Evolutionary conservation across 371 early-diverging fungal genomes (phyloP), one percentile per base, ranked within the genome.

Genomic region (Mucor indicus): DNA sequence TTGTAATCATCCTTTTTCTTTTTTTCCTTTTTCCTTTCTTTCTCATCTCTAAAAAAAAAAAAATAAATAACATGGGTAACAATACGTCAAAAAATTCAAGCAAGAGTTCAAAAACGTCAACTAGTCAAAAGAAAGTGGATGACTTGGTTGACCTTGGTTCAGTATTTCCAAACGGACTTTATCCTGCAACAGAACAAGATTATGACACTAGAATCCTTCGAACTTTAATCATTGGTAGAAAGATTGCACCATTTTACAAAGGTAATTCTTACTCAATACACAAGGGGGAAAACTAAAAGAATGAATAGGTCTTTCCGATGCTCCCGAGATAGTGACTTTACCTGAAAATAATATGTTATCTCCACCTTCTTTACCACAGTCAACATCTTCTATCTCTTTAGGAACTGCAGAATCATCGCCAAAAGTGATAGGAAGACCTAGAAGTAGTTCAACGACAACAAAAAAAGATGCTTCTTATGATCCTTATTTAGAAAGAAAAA

Each of bases 201-300:
- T 95, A 81, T 55, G 91, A 95, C 67, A 60, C 63, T 17, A 70
- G 83, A 30, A 72, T 79, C 20, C 84, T 95, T n/a, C 78, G 80
- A 31, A 73, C 79, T n/a, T 64, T 93, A 42, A 93, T 95, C 44
- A 49, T 80, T 2, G 80, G 80, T 5, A 79, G 92, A 15, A 81
- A 80, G 44, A 60, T 95, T 40, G 85, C 92, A 8, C 95, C 96
- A 6, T 95, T 95, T 55, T 95, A 95, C 63, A 81, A 81, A 60
- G 95, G 95, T 48, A 69, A 80, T 20, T 9, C 4, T 33, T 13
- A 13, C n/a, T 33, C n/a, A 33, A 4, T 33, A 13, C n/a, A 13
- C n/a, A 33, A 13, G n/a, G n/a, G n/a, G 16, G 12, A 35, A 43
- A 24, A 25, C 15, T 27, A 37, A 37, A 37, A 31, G 29, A 21